These are phyloP conservation scores for Martiniozyma abietophila DNA, from an alignment of 805 yeast species.

Conservation along the genomic window DNA sequence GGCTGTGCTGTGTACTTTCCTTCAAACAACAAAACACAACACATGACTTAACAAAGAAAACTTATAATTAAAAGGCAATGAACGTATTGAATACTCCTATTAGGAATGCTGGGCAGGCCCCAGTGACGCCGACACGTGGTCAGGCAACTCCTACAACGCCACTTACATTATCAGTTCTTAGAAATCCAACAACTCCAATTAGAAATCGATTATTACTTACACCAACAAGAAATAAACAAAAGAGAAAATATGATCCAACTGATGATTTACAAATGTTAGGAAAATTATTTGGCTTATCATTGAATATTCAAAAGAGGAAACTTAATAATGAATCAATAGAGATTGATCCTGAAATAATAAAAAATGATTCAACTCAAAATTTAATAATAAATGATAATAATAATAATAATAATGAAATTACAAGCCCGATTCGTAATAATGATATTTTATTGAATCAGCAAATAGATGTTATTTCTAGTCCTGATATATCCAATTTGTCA, in stretches of 20 bases:
- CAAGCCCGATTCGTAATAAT: background rate
- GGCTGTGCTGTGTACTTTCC: background rate
- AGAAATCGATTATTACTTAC: slow-evolving; percentile 22
- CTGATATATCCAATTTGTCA: too few species aligned
- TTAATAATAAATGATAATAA: slow-evolving; percentile 4
- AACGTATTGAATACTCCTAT: slow-evolving; percentile 5
- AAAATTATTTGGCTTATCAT: slow-evolving; percentile 20
- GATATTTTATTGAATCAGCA: background rate
- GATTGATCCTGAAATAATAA: slow-evolving; percentile 20
- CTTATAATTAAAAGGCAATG: slow-evolving; percentile 21
- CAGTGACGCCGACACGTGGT: slow-evolving; percentile 13
- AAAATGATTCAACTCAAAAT: slow-evolving; percentile 14
- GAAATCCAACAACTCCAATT: slow-evolving; percentile 25
- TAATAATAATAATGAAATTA: background rate
- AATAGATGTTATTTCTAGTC: too few species aligned
- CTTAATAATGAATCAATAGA: too few species aligned
- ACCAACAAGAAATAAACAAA: slow-evolving; percentile 19
- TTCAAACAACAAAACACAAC: background rate
- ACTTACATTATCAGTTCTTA: slow-evolving; percentile 22
- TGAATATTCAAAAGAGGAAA: too few species aligned
- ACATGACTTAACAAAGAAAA: background rate
- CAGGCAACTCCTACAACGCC: slow-evolving; percentile 25
- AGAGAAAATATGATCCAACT: slow-evolving; percentile 24
- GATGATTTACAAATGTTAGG: slow-evolving; percentile 25
- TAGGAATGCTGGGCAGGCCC: slow-evolving; percentile 1